Evolutionary conservation across 2,329 filamentous ascomycete species (phyloP), one percentile per base, ranked within the genome.

Genomic region (Monilinia fructigena): DNA sequence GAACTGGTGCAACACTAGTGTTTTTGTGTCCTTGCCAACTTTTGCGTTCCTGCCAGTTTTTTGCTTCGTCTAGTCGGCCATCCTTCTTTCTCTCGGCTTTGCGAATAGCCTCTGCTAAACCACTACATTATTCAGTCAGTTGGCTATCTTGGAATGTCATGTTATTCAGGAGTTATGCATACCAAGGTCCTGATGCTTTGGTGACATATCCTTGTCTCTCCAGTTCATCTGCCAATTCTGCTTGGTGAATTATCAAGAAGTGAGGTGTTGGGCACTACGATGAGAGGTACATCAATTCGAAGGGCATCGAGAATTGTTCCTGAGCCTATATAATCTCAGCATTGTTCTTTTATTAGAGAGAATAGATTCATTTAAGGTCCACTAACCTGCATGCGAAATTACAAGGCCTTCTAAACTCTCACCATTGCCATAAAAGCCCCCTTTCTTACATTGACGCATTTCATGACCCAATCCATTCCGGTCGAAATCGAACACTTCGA

Each of bases 191-290:
- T 26, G 70, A 69, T 55, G 58, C 58, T 8, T 73, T 73, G 7
- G 93, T 82, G 3, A 92, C 86, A 78, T 96, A 96, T 31, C 89
- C 89, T 71, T 92, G 86, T 31, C 82, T 80, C 42, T 89, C 85
- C 66, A 98, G 83, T 71, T 91, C 88, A 60, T 87, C 82, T 0
- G 94, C 94, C 65, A 99, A 84, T 77, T 98, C 92, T 26, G 87
- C 84, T 78, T 99, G 95, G 76, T 99, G 95, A 74, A 74, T 99
- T 94, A 74, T 96, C 88, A 72, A 97, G 84, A 0, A 99, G 84
- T 8, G 82, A 81, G 1, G 87, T 83, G 76, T 99, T 99, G 2
- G 94, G 91, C 2, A 99, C 93, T 0, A 97, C 92, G 60, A 99
- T 84, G n/a, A 98, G 80, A 3, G 91, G 89, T 0, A 93, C 81